A percentile compares a stretch with the other conserved stretches of the same genome.
These are phyloP conservation scores for Usnea hakonensis DNA, from an alignment of 495 filamentous ascomycete species.

Conservation along the genomic window DNA sequence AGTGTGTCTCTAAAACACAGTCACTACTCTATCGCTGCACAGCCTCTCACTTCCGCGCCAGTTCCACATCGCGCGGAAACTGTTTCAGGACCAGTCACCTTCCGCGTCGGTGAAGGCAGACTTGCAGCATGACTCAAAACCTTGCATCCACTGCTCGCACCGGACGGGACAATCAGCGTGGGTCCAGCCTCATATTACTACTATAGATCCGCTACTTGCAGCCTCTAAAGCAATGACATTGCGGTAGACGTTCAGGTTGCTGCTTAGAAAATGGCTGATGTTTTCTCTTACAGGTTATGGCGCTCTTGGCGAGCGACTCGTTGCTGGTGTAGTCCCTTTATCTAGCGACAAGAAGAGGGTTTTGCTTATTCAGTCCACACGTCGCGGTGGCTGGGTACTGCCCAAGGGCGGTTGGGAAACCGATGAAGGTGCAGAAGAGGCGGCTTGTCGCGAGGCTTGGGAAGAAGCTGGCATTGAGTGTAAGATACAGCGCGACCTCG, in stretches of 20 bases:
- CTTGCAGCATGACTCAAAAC: slow-evolving; percentile 24
- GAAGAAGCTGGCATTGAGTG: slow-evolving; percentile 92
- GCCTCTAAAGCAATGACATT: background rate
- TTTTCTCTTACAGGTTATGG: slow-evolving; percentile 67
- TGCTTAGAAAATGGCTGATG: slow-evolving; percentile 7
- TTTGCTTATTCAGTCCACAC: slow-evolving; percentile 84
- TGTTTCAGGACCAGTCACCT: background rate
- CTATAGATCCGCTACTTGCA: background rate
- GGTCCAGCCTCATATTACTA: slow-evolving; percentile 18
- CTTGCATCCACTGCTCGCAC: slow-evolving; percentile 38
- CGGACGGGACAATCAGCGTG: slow-evolving; percentile 45
- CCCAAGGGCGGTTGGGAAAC: slow-evolving; percentile 97
- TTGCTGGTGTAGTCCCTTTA: slow-evolving; percentile 87
- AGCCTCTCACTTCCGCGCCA: background rate
- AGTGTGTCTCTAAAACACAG: background rate
- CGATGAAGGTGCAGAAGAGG: slow-evolving; percentile 68
- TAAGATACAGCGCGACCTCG: slow-evolving; percentile 72
- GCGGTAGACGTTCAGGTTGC: background rate
- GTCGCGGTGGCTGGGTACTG: slow-evolving; percentile 86
- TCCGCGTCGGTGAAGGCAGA: too few relatives aligned
- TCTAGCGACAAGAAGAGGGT: slow-evolving; percentile 69
- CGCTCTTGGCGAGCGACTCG: slow-evolving; percentile 83
- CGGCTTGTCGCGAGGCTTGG: slow-evolving; percentile 83
- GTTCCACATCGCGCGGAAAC: background rate
- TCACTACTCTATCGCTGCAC: background rate